Percentiles rank a stretch among this genome's conserved stretches.
Conservation (phyloP, 208 protist species). For the Porcisia hertigi region DNA sequence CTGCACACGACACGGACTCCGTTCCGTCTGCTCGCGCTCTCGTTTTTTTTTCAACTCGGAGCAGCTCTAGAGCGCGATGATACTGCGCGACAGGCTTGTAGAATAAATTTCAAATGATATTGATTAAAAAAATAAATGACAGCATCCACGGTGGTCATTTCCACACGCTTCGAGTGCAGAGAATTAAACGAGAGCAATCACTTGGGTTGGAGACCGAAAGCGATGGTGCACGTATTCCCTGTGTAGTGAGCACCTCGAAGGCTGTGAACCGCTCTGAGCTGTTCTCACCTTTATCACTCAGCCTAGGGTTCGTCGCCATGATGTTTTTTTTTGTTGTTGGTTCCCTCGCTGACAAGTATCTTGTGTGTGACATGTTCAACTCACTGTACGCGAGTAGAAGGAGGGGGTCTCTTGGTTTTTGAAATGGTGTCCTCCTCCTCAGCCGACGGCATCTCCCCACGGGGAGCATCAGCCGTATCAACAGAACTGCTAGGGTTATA, state of each 20-base stretch:
- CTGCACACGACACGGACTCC: too few relatives aligned
- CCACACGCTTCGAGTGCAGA: neutral
- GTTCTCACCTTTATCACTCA: too few relatives aligned
- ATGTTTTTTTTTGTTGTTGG: neutral
- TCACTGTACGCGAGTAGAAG: neutral
- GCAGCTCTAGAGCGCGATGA: too few relatives aligned
- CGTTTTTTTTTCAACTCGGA: too few relatives aligned
- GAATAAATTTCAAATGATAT: too few relatives aligned
- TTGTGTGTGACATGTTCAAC: neutral
- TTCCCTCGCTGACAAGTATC: neutral
- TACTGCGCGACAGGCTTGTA: too few relatives aligned
- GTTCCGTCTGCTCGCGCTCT: too few relatives aligned
- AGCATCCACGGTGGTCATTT: too few relatives aligned
- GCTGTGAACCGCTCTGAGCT: neutral
- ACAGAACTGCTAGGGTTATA: neutral
- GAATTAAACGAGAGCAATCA: neutral
- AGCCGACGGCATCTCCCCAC: neutral
- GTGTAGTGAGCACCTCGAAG: neutral
- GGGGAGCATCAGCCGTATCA: neutral
- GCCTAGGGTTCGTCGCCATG: neutral
- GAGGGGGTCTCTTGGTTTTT: neutral
- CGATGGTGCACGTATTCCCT: too few relatives aligned
- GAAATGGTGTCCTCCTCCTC: neutral
- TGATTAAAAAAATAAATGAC: too few relatives aligned
- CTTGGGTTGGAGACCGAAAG: neutral